A percentile compares a stretch with the other conserved stretches of the same genome.
These are phyloP conservation scores for Hordeum marinum DNA, from an alignment of 176 grass and related monocot genomes.

Conservation along the genomic window DNA sequence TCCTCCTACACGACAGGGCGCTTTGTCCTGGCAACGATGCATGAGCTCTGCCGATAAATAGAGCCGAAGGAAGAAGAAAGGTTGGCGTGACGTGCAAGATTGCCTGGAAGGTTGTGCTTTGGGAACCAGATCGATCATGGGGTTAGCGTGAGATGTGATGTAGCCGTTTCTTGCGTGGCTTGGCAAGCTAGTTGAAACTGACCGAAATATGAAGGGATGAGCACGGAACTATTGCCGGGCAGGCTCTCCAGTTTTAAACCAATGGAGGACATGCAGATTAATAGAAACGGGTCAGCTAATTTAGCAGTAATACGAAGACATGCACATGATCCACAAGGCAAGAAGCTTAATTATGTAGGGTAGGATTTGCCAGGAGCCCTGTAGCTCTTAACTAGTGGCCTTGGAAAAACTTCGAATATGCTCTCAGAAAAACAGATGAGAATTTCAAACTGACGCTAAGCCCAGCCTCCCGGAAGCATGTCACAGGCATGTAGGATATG, in stretches of 20 bases:
- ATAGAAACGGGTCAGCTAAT: not conserved
- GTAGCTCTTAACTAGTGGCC: not conserved
- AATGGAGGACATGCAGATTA: not conserved
- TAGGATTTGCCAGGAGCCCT: not conserved
- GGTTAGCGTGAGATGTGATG: not conserved
- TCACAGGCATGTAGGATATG: not conserved
- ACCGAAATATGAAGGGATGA: not conserved
- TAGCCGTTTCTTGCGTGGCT: not conserved
- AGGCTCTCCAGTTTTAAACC: not conserved
- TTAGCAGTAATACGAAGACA: not conserved
- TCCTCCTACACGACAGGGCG: not conserved
- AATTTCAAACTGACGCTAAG: not conserved
- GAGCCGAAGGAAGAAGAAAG: not conserved
- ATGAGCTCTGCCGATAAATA: not conserved
- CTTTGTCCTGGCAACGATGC: not conserved
- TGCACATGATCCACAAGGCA: not conserved
- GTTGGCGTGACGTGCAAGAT: not conserved
- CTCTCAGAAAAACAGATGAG: not conserved
- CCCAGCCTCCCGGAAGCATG: not conserved
- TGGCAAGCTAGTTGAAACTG: conserved; percentile 1
- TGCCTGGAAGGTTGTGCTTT: not conserved
- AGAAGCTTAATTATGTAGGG: not conserved
- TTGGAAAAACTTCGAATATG: not conserved
- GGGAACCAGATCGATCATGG: not conserved
- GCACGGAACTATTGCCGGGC: not conserved